A percentile compares a stretch with the other conserved stretches of the same genome.
These are phyloP conservation scores for Populus hybrid DNA, from an alignment of 441 rosid species.

Conservation along the genomic window DNA sequence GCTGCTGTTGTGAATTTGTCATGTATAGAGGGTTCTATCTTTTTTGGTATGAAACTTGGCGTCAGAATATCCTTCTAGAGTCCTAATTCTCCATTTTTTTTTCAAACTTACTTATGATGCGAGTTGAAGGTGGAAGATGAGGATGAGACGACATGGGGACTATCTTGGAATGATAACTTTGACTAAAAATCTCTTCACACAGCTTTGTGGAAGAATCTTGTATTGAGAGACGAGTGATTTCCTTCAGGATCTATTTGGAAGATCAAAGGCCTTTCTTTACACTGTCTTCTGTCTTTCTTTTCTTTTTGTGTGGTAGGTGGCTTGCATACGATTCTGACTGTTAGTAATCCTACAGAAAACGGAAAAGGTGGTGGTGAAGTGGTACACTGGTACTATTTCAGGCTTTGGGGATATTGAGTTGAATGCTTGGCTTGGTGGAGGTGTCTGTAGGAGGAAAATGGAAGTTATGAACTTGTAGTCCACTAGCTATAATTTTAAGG, in stretches of 20 bases:
- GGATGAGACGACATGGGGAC: too few relatives aligned
- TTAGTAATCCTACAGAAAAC: background rate
- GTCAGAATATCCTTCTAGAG: too few relatives aligned
- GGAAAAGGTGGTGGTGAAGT: background rate
- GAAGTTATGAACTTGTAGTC: background rate
- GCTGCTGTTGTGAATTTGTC: too few relatives aligned
- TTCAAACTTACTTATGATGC: too few relatives aligned
- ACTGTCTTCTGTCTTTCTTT: background rate
- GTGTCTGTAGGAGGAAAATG: background rate
- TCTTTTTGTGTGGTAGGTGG: background rate
- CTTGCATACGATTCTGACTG: background rate
- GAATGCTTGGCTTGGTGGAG: background rate
- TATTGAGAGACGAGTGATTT: background rate
- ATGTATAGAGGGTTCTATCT: too few relatives aligned
- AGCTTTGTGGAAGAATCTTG: background rate
- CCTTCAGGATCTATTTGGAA: background rate
- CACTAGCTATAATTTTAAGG: background rate
- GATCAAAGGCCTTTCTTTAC: background rate
- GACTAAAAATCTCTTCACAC: too few relatives aligned
- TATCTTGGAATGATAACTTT: too few relatives aligned
- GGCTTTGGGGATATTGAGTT: background rate
- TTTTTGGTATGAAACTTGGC: too few relatives aligned
- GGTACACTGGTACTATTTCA: background rate
- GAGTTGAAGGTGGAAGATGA: too few relatives aligned
- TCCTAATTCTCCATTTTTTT: too few relatives aligned